Percentiles rank a stretch among this genome's conserved stretches.
Conservation (phyloP, 2,329 filamentous ascomycete species). For the Cercospora brassicicola region DNA sequence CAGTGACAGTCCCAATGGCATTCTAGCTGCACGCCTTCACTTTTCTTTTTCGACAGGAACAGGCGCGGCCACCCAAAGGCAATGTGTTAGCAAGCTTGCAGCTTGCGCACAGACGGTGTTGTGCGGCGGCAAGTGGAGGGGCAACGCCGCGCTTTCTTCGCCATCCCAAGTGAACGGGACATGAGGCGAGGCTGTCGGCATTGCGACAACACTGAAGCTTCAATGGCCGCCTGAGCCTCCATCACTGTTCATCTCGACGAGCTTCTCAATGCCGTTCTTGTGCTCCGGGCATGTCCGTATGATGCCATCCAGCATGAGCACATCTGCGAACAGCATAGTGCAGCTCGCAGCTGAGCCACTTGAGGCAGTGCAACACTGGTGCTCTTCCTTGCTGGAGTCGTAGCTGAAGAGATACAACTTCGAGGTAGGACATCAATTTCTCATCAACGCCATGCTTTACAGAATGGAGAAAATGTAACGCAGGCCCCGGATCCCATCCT, state of each 20-base stretch:
- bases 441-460: not conserved
- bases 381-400: not conserved
- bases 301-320: slow-evolving; percentile 1
- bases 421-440: not conserved
- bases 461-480: not conserved
- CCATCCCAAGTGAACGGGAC: not conserved
- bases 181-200: not conserved
- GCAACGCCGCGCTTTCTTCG: not conserved
- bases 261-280: not conserved
- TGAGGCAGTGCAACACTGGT: slow-evolving; percentile 17
- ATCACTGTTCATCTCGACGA: not conserved
- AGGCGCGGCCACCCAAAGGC: not conserved
- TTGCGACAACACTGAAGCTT: not conserved
- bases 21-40: not conserved
- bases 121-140: not conserved
- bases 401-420: not conserved
- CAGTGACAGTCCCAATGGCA: slow-evolving; percentile 6
- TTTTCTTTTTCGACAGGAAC: slow-evolving; percentile 3
- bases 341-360: slow-evolving; percentile 5
- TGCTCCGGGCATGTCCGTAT: not conserved
- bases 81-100: not conserved
- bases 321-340: not conserved
- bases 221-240: not conserved
- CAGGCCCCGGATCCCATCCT: not conserved
- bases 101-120: not conserved